Evolutionary conservation across 495 filamentous ascomycete genomes (phyloP).

Genomic region (Talaromyces proteolyticus): DNA sequence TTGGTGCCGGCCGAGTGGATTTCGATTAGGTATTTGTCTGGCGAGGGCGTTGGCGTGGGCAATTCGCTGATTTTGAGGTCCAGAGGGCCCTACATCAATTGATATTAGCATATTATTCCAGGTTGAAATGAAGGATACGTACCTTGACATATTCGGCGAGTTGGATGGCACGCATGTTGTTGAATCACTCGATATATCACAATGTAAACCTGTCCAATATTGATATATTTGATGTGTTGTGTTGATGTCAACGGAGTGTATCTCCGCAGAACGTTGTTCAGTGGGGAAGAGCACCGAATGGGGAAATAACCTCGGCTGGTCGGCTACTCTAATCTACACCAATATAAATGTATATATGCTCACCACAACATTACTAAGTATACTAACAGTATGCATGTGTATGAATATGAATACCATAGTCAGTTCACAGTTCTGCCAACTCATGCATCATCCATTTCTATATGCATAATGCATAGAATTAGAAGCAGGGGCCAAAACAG

Average conservation of each 20-base stretch:
- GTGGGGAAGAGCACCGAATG: constrained; percentile 16
- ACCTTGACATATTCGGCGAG: constrained; percentile 79
- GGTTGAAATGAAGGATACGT: neutral
- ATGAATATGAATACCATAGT: too few species aligned
- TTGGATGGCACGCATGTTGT: constrained; percentile 78
- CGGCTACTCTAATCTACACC: neutral
- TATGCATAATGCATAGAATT: too few species aligned
- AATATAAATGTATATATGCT: neutral
- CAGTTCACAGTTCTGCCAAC: too few species aligned
- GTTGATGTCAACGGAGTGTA: too few species aligned
- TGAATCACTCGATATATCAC: neutral
- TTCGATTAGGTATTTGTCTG: constrained; percentile 78
- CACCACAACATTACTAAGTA: too few species aligned
- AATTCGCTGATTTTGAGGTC: constrained; percentile 72
- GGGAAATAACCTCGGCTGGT: constrained; percentile 10
- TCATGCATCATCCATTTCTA: too few species aligned
- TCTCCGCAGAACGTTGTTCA: constrained; percentile 20
- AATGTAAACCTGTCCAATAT: neutral
- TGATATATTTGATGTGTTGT: too few species aligned
- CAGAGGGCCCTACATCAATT: constrained; percentile 70
- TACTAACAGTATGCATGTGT: too few species aligned
- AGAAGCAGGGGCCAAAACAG: too few species aligned
- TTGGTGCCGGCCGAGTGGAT: constrained; percentile 87
- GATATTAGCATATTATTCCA: neutral
- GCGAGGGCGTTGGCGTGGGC: constrained; percentile 60